Base-by-base conservation (phyloP, 768 basidiomycete species). In the Auricularia sp. region DNA sequence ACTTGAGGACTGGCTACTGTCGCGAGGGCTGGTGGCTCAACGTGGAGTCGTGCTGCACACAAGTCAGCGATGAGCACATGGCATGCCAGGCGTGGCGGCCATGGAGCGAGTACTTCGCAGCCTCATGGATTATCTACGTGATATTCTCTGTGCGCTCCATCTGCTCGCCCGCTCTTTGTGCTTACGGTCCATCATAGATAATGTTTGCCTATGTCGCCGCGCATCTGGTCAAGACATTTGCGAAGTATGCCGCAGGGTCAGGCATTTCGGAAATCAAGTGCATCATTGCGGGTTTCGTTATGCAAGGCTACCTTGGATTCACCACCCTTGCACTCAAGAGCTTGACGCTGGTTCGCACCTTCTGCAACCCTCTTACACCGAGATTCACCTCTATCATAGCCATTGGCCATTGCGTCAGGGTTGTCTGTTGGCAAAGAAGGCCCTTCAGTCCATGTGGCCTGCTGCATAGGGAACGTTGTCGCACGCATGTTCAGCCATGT, bases 191-290 rank as follows among this genome's bases (percentile, higher is more conserved):
- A 4, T 2, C 29, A 18, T 69, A 98, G 96, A 82, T 83, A 3
- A 69, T 80, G 1, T 96, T 98, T 71, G 86, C 94, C 0, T 93
- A 91, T 72, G 79, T 88, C 14, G 91, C 95, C 3, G 90, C 93
- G 0, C 92, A 91, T 72, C 80, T 99, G 11, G 97, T 98, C 64
- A 83, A 84, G 62, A 86, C 85, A 8, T 84, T 95, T 70, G 95
- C 96, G 8, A 94, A 87, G 63, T 96, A 96, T 74, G 95, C 97
- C 14, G 97, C 97, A 21, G 95, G 97, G 4, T 98, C 95, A 65
- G 97, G 97, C 61, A 98, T 99, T 60, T 93, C 95, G 23, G 97
- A 99, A 75, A 98, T 99, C 76, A 99, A 98, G 71, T 97, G 93
- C 72, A 98, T 98, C 69, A 79, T 99, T 36, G 92, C 91, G 8